Evolutionary conservation across 192 early-diverging fungal genomes (phyloP).

Genomic region (Coemansia umbellata): DNA sequence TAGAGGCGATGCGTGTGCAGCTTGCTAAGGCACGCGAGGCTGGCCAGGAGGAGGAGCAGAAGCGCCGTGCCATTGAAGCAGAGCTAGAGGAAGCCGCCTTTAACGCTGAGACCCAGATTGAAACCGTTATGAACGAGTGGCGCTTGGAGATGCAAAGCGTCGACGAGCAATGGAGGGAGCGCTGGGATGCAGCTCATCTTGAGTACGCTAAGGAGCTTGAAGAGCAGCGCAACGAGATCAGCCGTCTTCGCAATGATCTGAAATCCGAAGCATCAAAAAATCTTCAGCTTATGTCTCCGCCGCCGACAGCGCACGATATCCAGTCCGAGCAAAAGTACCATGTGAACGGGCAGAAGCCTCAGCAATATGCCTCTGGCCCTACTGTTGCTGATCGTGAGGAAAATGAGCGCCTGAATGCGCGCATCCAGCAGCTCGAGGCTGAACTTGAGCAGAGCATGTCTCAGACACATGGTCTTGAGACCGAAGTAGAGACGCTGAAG

Average conservation of each 20-base stretch:
- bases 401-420: background rate
- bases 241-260: background rate
- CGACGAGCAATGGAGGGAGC: constrained; percentile 45
- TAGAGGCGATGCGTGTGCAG: constrained; percentile 43
- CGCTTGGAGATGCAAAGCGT: constrained; percentile 31
- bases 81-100: constrained; percentile 55
- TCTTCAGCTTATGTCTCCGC: constrained; percentile 31
- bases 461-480: background rate
- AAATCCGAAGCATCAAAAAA: background rate
- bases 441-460: constrained; percentile 7
- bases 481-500: constrained; percentile 12
- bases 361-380: background rate
- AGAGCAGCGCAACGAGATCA: constrained; percentile 5
- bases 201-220: constrained; percentile 14
- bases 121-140: constrained; percentile 23
- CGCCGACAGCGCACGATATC: constrained; percentile 24
- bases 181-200: constrained; percentile 31
- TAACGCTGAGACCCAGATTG: constrained; percentile 30
- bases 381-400: background rate
- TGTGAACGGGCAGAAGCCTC: background rate
- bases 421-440: constrained; percentile 8
- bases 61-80: constrained; percentile 43
- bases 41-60: constrained; percentile 46
- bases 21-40: constrained; percentile 43
- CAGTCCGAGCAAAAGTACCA: background rate